Base-by-base conservation (phyloP, 495 filamentous ascomycete species). In the Penicillium pulvis region DNA sequence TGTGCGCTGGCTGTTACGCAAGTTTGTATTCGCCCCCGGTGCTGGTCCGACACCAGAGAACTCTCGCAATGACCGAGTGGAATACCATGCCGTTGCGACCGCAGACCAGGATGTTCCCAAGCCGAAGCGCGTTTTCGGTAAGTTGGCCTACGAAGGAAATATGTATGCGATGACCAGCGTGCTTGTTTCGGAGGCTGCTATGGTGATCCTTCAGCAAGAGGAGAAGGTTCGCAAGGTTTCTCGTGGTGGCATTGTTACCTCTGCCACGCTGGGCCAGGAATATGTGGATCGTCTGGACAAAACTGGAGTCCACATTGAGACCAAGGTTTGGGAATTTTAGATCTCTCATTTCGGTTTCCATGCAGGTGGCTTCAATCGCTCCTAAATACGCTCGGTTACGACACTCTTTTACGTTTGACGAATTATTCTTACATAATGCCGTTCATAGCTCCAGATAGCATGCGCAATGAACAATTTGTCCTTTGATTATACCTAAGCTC, bases 211-310 rank as follows among this genome's bases (percentile, higher is more conserved):
- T 16, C 75, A 85, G 24, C 83, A 90, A 31, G 84, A 86, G 49
- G 65, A 84, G 33, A 79, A 80, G 23, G 69, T 81, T 11, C 82
- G 77, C 53, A 79, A 80, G 60, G 75, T 82, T 19, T 77, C 90
- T 1, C 75, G 81, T 0, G 87, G 90, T 24, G 90, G 90, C 10
- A 75, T 95, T 24, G 85, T 92, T 19, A 97, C 92, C 1, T 81
- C 92, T n/a, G 89, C 90, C n/a, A 89, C 84, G 41, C 72, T 97
- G 39, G 92, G 92, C 0, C 87, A 92, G 70, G 77, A 79, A 30
- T 92, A 84, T 65, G 79, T 94, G 56, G 87, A 94, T 65, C 81
- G 89, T 43, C 68, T 93, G 58, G 77, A 83, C 14, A 77, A 80
- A 49, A 81, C 76, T 14, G 89, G 89, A 1, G 84, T 90, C 57